These are phyloP conservation scores for Gossypium arboreum DNA, from an alignment of 345 rosid genomes.

Conservation along the genomic window DNA sequence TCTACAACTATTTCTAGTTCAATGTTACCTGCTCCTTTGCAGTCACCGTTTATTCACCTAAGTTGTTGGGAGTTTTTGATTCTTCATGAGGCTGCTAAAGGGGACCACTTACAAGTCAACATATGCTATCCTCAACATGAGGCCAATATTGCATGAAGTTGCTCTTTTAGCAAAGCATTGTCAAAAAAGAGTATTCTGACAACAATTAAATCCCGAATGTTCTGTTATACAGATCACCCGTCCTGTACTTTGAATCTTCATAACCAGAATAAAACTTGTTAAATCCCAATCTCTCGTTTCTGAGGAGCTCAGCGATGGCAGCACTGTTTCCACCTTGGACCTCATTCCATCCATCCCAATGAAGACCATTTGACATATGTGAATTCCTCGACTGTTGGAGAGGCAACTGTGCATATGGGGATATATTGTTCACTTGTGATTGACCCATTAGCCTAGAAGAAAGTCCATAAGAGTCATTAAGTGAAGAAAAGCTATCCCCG, in stretches of 20 bases:
- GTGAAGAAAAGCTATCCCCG: conserved; percentile 53
- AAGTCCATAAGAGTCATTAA: conserved; percentile 48
- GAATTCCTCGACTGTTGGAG: conserved; percentile 58
- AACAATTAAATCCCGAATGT: conserved; percentile 63
- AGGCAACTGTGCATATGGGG: conserved; percentile 47
- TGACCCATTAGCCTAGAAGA: conserved; percentile 62
- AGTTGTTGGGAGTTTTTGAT: conserved; percentile 26
- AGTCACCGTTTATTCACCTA: conserved; percentile 22
- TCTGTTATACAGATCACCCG: conserved; percentile 62
- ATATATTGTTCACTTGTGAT: conserved; percentile 44
- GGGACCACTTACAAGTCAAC: conserved; percentile 23
- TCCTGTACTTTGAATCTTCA: conserved; percentile 64
- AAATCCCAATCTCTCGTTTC: conserved; percentile 64
- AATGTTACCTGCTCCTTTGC: conserved; percentile 36
- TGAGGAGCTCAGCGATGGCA: conserved; percentile 61
- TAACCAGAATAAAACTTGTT: conserved; percentile 58
- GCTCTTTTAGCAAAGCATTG: conserved; percentile 10
- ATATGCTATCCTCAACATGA: conserved; percentile 17
- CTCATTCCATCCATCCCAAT: conserved; percentile 77
- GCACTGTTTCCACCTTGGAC: conserved; percentile 54
- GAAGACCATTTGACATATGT: conserved; percentile 48
- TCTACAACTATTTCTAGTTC: not conserved
- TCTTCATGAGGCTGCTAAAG: conserved; percentile 33
- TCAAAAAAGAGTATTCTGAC: conserved; percentile 10
- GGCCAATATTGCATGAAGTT: conserved; percentile 1